Conservation (phyloP, 2,329 filamentous ascomycete species). For the Hypoxylon sp. region DNA sequence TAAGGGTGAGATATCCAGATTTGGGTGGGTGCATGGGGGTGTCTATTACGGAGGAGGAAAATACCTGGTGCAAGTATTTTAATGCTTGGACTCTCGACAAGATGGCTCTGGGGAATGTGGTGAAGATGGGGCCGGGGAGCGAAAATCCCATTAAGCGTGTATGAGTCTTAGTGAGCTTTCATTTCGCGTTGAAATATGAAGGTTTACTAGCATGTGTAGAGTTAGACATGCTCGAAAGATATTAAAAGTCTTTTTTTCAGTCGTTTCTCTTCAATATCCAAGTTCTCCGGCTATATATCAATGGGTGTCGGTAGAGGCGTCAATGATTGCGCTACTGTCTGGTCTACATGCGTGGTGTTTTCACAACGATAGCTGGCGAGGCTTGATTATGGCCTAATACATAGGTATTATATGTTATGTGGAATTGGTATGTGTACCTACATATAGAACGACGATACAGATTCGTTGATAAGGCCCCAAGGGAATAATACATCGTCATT, state of each 20-base stretch:
- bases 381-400: too few species aligned
- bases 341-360: neutral
- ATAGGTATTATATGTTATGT: too few species aligned
- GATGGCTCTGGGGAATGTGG: neutral
- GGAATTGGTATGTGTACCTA: too few species aligned
- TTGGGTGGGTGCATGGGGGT: neutral
- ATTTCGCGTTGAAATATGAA: neutral
- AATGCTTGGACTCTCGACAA: neutral
- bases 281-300: neutral
- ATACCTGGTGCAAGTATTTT: neutral
- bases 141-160: neutral
- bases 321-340: neutral
- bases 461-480: too few species aligned
- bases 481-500: too few species aligned
- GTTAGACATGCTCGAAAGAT: neutral
- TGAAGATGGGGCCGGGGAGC: neutral
- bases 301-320: neutral
- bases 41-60: neutral
- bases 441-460: too few species aligned
- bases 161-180: neutral
- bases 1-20: neutral
- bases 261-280: neutral
- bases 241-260: neutral
- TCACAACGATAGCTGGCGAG: too few species aligned
- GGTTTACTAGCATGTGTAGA: neutral